phyloP scores from a whole-genome alignment of 1,284 basidiomycete species.

The Trichosporon coremiiforme region DNA sequence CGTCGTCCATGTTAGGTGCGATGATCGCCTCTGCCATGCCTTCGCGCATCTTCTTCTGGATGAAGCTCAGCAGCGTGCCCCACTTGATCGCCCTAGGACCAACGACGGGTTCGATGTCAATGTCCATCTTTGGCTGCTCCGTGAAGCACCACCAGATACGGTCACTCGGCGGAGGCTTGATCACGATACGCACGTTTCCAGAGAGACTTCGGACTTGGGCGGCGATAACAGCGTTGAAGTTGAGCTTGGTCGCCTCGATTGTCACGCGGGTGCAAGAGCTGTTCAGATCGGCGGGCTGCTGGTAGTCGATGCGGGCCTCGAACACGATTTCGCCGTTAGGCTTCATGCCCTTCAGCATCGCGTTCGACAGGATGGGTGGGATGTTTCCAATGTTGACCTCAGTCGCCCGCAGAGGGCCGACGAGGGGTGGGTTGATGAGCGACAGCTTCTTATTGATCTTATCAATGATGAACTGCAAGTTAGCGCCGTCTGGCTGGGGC shows the following conservation, averaged over 20 bases:
- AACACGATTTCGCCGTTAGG: slow-evolving; percentile 87
- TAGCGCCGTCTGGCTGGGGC: neutral
- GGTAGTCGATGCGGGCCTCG: slow-evolving; percentile 79
- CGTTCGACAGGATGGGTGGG: slow-evolving; percentile 80
- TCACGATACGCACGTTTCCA: slow-evolving; percentile 83
- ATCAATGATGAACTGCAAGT: slow-evolving; percentile 70
- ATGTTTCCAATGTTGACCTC: slow-evolving; percentile 86
- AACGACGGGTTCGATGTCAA: slow-evolving; percentile 89
- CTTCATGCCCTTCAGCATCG: slow-evolving; percentile 95
- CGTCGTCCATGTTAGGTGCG: slow-evolving; percentile 96
- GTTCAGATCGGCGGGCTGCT: slow-evolving; percentile 34
- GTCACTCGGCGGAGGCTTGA: slow-evolving; percentile 94
- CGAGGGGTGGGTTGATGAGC: slow-evolving; percentile 81
- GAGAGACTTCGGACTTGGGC: slow-evolving; percentile 81
- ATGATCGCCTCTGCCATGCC: slow-evolving; percentile 93
- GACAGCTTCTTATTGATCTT: slow-evolving; percentile 91
- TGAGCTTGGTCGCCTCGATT: slow-evolving; percentile 78
- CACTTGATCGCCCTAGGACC: slow-evolving; percentile 65
- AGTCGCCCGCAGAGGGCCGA: slow-evolving; percentile 80
- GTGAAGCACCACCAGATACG: slow-evolving; percentile 98
- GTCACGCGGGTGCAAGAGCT: slow-evolving; percentile 86
- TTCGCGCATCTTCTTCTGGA: slow-evolving; percentile 85
- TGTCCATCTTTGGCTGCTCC: slow-evolving; percentile 79
- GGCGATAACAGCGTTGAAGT: slow-evolving; percentile 83
- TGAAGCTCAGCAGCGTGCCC: slow-evolving; percentile 80